Base-by-base conservation (phyloP, 2,329 filamentous ascomycete genomes). In the Pyrenochaeta sp. region DNA sequence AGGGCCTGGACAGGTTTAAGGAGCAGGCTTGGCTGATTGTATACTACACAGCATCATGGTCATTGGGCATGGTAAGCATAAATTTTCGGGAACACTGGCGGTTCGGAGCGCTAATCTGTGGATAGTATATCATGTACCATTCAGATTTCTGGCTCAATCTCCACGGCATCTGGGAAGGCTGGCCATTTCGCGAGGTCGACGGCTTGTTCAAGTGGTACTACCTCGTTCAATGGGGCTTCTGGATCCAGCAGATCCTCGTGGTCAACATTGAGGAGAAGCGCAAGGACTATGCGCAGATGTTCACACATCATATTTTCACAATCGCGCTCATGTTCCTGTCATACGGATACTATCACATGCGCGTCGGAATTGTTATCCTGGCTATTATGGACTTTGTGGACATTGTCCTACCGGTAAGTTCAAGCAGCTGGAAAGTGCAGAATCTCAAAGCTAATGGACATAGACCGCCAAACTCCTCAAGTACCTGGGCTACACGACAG, bases 241-340 rank as follows among this genome's bases (percentile, higher is more conserved):
- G 92, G 90, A 79, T 97, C 47, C 94, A 98, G 80, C 93, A 97
- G 80, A 91, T 98, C 64, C 83, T 97, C 32, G 92, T 97, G 56
- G 92, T 98, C 76, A 90, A 97, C 79, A 93, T 98, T 59, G 95
- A 99, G 79, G 91, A 96, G 79, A 88, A 91, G 65, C 87, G 95
- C 72, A 98, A 98, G 81, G 95, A 99, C 71, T 90, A 97, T 79
- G 91, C 88, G 82, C 94, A 98, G 79, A 98, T 98, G 95, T 88
- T 98, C 67, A 90, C 88, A 19, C 95, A 98, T 78, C 95, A 99
- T 80, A 86, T 97, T 74, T 88, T 98, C 75, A 99, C 95, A 22
- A 91, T 89, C 71, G 82, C 84, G 5, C 87, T 99, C 44, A 88
- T 99, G 64, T 88, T 88, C 56, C 85, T 88, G 32, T 94, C 91